Evolutionary conservation across 768 basidiomycete species (phyloP), one percentile per base, ranked within the genome.

Genomic region (Pleurotus platypus): DNA sequence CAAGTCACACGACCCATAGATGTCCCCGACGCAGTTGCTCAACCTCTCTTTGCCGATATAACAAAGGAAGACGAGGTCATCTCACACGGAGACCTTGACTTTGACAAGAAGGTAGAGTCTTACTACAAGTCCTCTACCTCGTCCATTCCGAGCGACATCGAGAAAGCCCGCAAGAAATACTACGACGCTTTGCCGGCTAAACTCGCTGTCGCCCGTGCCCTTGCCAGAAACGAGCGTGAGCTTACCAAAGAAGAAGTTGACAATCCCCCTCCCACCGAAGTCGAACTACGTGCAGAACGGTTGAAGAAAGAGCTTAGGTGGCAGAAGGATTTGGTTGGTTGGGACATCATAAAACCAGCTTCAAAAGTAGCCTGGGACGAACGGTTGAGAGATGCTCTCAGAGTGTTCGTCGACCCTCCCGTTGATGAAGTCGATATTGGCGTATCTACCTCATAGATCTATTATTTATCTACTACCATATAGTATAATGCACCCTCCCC

Each of bases 261-360:
- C 12, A 81, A 88, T 63, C 91, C 92, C 2, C 92, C 94, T 3
- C 85, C 85, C 26, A 94, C 89, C 1, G 93, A 98, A 72, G 87
- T 91, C 18, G 92, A 97, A 67, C 76, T 98, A 57, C 83, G 89
- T 46, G 87, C 87, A 39, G 94, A 98, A 72, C 78, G 96, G 62
- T 69, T 94, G 69, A 88, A 89, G 71, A 96, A 94, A 73, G 96
- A 98, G 73, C 69, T 85, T 62, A 77, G 84, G 63, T 98, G 96
- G 96, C 80, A 84, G 46, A 78, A 81, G 18, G 90, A 95, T 63
- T 72, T 89, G 55, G 78, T 78, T 50, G 94, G 91, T 2, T 98
- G 90, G 89, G 78, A 81, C 40, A 82, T 94, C 55, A 76, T 95
- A 55, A 78, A 83, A 56, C 84, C 86, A 2, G 81, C 83, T 2